Evolutionary conservation across 495 filamentous ascomycete species (phyloP).

Genomic region (Rostrohypoxylon terebratum): DNA sequence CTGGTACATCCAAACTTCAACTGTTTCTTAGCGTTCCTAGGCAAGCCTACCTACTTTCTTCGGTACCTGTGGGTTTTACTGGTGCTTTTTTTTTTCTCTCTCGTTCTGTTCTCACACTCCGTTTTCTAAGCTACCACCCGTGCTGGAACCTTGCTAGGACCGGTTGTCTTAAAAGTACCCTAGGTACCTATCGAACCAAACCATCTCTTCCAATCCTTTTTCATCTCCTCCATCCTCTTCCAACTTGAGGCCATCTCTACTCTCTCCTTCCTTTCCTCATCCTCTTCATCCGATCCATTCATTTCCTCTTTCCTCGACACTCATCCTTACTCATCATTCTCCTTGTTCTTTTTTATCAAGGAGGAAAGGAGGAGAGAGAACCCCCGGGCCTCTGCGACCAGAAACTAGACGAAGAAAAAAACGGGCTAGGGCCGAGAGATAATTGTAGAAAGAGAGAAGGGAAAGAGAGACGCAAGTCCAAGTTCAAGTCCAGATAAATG

Average conservation of each 20-base stretch:
- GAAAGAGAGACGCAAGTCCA: slow-evolving; percentile 44
- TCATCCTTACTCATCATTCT: slow-evolving; percentile 52
- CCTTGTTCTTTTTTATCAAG: slow-evolving; percentile 57
- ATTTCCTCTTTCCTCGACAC: slow-evolving; percentile 52
- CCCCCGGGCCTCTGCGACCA: slow-evolving; percentile 46
- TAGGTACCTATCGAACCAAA: slow-evolving; percentile 53
- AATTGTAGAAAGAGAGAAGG: slow-evolving; percentile 43
- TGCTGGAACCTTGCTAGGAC: slow-evolving; percentile 26
- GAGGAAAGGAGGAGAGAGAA: slow-evolving; percentile 57
- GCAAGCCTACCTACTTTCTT: neutral
- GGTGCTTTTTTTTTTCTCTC: slow-evolving; percentile 21
- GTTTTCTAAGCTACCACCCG: slow-evolving; percentile 38
- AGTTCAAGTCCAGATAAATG: slow-evolving; percentile 30
- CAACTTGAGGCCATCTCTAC: slow-evolving; percentile 68
- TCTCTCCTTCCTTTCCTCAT: slow-evolving; percentile 64
- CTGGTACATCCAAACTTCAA: neutral
- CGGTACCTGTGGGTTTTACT: slow-evolving; percentile 25
- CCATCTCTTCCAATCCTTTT: slow-evolving; percentile 64
- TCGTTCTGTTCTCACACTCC: slow-evolving; percentile 21
- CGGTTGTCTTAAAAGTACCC: slow-evolving; percentile 65
- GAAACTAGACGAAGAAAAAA: slow-evolving; percentile 44
- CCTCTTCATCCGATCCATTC: slow-evolving; percentile 68
- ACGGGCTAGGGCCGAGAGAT: slow-evolving; percentile 39
- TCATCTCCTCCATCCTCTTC: slow-evolving; percentile 67
- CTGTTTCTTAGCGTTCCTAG: neutral